A percentile compares a stretch with the other conserved stretches of the same genome.
These are phyloP conservation scores for Saksenaea oblongispora DNA, from an alignment of 371 early-diverging fungal genomes.

Conservation along the genomic window DNA sequence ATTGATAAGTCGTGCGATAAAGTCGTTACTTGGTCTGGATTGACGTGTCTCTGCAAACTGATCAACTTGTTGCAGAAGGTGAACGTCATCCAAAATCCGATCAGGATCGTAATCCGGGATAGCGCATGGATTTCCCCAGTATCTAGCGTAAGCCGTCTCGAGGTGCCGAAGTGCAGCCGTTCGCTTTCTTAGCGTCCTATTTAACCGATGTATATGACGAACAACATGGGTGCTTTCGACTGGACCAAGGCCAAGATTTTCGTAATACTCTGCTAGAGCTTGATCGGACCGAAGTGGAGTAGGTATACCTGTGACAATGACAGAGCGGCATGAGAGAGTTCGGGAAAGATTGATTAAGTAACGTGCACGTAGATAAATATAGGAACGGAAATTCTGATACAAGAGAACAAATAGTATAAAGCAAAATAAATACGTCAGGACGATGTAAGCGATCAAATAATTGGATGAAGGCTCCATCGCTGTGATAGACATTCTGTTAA, in stretches of 20 bases:
- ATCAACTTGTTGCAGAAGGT: slow-evolving; percentile 25
- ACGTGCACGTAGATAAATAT: slow-evolving; percentile 44
- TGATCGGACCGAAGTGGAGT: slow-evolving; percentile 42
- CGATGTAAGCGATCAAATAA: slow-evolving; percentile 53
- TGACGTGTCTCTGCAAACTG: slow-evolving; percentile 15
- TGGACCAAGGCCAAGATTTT: slow-evolving; percentile 47
- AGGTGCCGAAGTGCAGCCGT: slow-evolving; percentile 32
- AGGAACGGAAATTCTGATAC: slow-evolving; percentile 50
- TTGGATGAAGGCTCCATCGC: slow-evolving; percentile 25
- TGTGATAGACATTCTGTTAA: slow-evolving; percentile 34
- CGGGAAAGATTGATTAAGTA: slow-evolving; percentile 46
- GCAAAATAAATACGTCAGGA: slow-evolving; percentile 59
- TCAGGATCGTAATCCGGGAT: slow-evolving; percentile 49
- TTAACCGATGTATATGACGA: slow-evolving; percentile 45
- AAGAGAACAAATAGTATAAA: slow-evolving; percentile 51
- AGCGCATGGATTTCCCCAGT: slow-evolving; percentile 52
- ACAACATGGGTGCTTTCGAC: slow-evolving; percentile 59
- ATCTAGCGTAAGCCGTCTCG: slow-evolving; percentile 42
- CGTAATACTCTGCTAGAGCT: slow-evolving; percentile 52
- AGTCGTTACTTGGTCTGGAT: not conserved
- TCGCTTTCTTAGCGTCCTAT: slow-evolving; percentile 33
- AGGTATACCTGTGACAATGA: slow-evolving; percentile 62
- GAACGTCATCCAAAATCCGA: slow-evolving; percentile 34
- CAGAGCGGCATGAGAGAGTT: slow-evolving; percentile 45
- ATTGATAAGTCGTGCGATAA: slow-evolving; percentile 1